Evolutionary conservation across 176 grass and related monocot genomes (phyloP), one percentile per base, ranked within the genome.

Genomic region (Tillandsia fasciculata): DNA sequence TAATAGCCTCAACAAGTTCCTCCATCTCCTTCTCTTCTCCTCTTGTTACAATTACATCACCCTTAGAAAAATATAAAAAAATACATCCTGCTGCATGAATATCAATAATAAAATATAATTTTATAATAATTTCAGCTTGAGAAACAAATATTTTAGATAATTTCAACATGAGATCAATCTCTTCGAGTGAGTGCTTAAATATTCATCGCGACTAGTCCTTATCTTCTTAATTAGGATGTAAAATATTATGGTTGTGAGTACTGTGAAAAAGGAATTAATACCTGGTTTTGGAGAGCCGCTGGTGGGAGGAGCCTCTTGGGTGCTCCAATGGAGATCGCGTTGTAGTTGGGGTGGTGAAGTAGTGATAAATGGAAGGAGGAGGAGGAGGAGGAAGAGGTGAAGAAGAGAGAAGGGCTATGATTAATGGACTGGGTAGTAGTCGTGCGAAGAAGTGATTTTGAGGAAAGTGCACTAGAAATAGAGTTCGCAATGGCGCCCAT

Each of bases 401-500:
- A 67, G n/a, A 67, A n/a, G 64, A 67, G 26, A 11, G 42, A 67
- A 18, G 12, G 3, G 64, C 23, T 17, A 67, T 23, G 14, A 28
- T 23, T 23, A 29, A 67, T 23, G 64, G 42, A 67, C 3, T 7
- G 3, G 3, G 33, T 5, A 42, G 4, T 42, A 7, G 33, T 0
- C 4, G 33, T 42, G 33, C 4, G 33, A 42, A 42, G 33, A 42
- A 42, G 33, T 3, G 33, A 2, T 23, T 67, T 67, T 67, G 64
- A 13, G 64, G 3, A 67, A 33, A 67, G 64, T 12, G 26, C 42
- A 67, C 12, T 67, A 15, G 64, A 23, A 12, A 67, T 13, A 28
- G 64, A 67, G 26, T 67, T 67, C 10, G 64, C 64, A 12, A 67
- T 24, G 64, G 64, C 64, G n/a, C n/a, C n/a, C 64, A 67, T 67